Base-by-base conservation (phyloP, 805 yeast genomes). In the Candida railenensis region DNA sequence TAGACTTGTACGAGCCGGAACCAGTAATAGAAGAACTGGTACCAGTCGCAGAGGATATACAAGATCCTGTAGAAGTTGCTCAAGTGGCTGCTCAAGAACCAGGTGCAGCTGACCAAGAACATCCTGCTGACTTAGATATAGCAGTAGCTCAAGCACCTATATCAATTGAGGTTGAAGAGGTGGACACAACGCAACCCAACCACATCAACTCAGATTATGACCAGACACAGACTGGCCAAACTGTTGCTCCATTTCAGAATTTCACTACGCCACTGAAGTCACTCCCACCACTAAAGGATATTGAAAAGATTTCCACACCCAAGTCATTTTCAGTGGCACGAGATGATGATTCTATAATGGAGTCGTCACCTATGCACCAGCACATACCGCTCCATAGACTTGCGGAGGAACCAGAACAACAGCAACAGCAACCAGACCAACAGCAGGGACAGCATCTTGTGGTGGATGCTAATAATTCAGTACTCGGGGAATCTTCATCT, bases 241-340 rank as follows among this genome's bases (percentile, higher is more conserved):
- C 30, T 11, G 30, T 25, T 5, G 30, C 30, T 7, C 30, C 30
- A 5, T 25, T 25, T 11, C 30, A 25, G 30, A 5, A 25, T 4
- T 22, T 42, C 14, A 42, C 45, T 20, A 71, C 77, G 18, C 76
- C 77, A 0, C 66, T 65, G 61, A 71, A 71, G 49, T 56, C 63
- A 22, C 59, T 72, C 25, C 76, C 76, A 1, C 67, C 76, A 4
- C 55, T 72, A 22, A 72, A 72, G 51, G 76, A 71, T 44, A 71
- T 72, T 16, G 77, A 72, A 37, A 51, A 51, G 14, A 71, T 72
- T 16, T 62, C 58, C 7, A 72, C 77, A 1, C 77, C 77, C 1
- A 71, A 71, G 42, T 54, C 67, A 7, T 71, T 72, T 50, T 52
- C 56, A 33, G 76, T 72, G 18, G 76, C 77, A 16, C 64, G 57